These are phyloP conservation scores for Amphibolis antarctica DNA, from an alignment of 106 monocot species.

Conservation along the genomic window DNA sequence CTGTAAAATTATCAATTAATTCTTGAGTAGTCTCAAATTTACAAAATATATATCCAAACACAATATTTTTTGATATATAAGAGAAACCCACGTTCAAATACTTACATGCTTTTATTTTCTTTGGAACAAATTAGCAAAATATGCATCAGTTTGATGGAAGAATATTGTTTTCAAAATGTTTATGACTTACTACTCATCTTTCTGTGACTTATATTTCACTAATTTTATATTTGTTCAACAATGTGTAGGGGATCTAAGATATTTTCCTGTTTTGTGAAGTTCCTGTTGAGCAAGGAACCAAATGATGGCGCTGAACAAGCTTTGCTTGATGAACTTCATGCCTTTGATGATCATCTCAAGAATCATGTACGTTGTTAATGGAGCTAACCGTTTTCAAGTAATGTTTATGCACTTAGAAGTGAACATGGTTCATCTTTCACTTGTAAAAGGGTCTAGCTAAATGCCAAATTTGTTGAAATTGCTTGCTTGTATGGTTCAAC, in stretches of 20 bases:
- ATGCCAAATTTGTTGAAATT: not conserved
- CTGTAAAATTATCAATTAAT: too few species aligned
- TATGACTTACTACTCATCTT: not conserved
- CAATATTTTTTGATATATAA: too few species aligned
- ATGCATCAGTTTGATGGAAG: too few species aligned
- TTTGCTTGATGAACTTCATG: slow-evolving; percentile 54
- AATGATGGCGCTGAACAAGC: slow-evolving; percentile 74
- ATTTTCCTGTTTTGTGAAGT: slow-evolving; percentile 53
- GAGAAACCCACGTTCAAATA: too few species aligned
- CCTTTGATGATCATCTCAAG: slow-evolving; percentile 77
- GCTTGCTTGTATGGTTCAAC: not conserved
- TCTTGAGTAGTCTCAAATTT: too few species aligned
- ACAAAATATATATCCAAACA: too few species aligned
- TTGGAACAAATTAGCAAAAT: too few species aligned
- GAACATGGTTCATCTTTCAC: not conserved
- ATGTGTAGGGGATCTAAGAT: slow-evolving; percentile 73
- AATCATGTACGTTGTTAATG: slow-evolving; percentile 33
- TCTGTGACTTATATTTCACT: not conserved
- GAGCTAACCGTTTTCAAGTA: not conserved
- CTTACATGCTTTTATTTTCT: too few species aligned
- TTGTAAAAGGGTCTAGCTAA: not conserved
- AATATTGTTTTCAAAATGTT: too few species aligned
- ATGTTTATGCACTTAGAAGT: not conserved
- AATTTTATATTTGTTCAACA: not conserved
- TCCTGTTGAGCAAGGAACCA: slow-evolving; percentile 36